Base-by-base conservation (phyloP, 352 stramenopile species). In the Phytophthora fragariaefolia region DNA sequence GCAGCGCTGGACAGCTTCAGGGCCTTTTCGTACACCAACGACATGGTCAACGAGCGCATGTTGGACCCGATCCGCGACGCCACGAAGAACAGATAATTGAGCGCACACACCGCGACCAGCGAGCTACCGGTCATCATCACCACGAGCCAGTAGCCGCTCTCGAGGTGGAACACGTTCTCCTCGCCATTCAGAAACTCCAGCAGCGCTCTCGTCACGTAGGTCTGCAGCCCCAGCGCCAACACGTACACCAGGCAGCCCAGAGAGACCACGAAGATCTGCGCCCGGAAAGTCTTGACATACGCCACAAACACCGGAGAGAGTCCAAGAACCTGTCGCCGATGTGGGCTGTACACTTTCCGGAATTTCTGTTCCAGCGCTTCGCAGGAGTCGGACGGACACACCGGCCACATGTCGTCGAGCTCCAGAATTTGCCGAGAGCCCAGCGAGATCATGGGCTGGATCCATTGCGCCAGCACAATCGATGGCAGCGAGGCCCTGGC, bases 1-100 rank as follows among this genome's bases (percentile, higher is more conserved):
- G 51, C 77, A 58, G 5, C 84, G 53, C 24, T 87, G 18, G 38
- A 96, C 48, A 58, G 76, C 54, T 53, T 85, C 83, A 97, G 17
- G 79, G 87, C 63, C 57, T 81, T 83, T 5, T 73, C 38, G 49
- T 71, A 83, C 3, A 83, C 69, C 15, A 63, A 24, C 15, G 78
- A 57, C 75, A 83, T 80, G 30, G 63, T 56, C 28, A 80, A 48
- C 0, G 62, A 74, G 22, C 71, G 72, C 52, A 74, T 71, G 36
- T 83, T 80, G 9, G 65, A 49, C 12, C 71, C 75, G 7, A 80
- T 42, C 0, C 73, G 69, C 1, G 66, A 73, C 17, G 71, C 45
- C 4, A 70, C 27, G 47, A 75, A 79, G 51, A 74, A 76, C 10
- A 63, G 46, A 58, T 77, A 81, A 61, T 79, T 71, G 30, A 79